These are phyloP conservation scores for Diplocarpon mali DNA, from an alignment of 2,329 filamentous ascomycete genomes.

Conservation along the genomic window DNA sequence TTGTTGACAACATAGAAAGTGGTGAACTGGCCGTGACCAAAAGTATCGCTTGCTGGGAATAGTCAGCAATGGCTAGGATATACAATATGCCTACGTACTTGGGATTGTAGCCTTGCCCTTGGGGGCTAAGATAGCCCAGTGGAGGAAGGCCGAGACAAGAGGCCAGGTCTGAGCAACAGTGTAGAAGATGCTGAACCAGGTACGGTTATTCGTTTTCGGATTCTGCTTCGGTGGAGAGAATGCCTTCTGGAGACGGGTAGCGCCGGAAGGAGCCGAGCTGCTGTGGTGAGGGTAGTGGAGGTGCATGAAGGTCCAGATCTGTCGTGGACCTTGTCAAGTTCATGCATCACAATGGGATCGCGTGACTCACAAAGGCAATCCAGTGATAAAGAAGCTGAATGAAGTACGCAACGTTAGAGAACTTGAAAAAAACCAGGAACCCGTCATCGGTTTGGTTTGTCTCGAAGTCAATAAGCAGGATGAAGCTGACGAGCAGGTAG, in stretches of 20 bases:
- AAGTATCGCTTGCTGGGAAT: slow-evolving; percentile 13
- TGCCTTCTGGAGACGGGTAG: slow-evolving; percentile 14
- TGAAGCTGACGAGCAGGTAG: slow-evolving; percentile 19
- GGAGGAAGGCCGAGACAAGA: slow-evolving; percentile 22
- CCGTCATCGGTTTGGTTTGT: slow-evolving; percentile 12
- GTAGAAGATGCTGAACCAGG: slow-evolving; percentile 27
- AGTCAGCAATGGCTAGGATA: slow-evolving; percentile 6
- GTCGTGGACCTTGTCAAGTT: not conserved
- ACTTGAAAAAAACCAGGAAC: slow-evolving; percentile 21
- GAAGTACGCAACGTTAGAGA: slow-evolving; percentile 23
- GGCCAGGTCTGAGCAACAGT: slow-evolving; percentile 23
- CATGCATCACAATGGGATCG: not conserved
- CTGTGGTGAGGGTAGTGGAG: slow-evolving; percentile 24
- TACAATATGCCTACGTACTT: slow-evolving; percentile 6
- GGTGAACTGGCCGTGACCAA: slow-evolving; percentile 16
- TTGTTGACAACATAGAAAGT: slow-evolving; percentile 23
- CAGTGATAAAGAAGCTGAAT: slow-evolving; percentile 24
- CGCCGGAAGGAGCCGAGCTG: slow-evolving; percentile 7
- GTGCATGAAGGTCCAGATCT: slow-evolving; percentile 28
- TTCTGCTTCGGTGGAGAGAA: slow-evolving; percentile 21
- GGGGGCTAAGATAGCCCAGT: slow-evolving; percentile 25
- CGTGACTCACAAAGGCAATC: slow-evolving; percentile 23
- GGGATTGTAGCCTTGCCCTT: slow-evolving; percentile 15
- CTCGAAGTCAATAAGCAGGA: slow-evolving; percentile 22
- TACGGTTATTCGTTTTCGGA: slow-evolving; percentile 17